Evolutionary conservation across 495 filamentous ascomycete genomes (phyloP).

Genomic region (Annulohypoxylon maeteangense): DNA sequence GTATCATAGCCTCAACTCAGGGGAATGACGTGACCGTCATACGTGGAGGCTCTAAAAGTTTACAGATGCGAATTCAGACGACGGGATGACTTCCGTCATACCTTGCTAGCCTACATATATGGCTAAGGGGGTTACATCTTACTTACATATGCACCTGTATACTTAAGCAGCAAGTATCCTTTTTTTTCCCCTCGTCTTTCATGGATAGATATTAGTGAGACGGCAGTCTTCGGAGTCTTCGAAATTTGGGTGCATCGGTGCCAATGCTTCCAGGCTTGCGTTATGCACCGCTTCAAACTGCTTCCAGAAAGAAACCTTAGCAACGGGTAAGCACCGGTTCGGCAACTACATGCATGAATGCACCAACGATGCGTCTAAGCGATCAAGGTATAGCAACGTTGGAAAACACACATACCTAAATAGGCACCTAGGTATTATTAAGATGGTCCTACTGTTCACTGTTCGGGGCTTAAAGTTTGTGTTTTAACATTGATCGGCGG

Average conservation of each 20-base stretch:
- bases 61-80: conserved; percentile 6
- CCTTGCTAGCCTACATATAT: background rate
- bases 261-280: background rate
- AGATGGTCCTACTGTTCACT: background rate
- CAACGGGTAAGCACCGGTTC: conserved; percentile 2
- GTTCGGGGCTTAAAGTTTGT: background rate
- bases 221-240: background rate
- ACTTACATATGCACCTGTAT: conserved; percentile 6
- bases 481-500: conserved; percentile 1
- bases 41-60: conserved; percentile 15
- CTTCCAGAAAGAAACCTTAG: conserved; percentile 4
- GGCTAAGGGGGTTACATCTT: background rate
- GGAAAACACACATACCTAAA: background rate
- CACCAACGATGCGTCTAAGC: conserved; percentile 12
- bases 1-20: conserved; percentile 5
- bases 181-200: background rate
- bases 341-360: conserved; percentile 9
- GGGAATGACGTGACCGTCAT: conserved; percentile 33
- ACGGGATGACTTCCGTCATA: conserved; percentile 21
- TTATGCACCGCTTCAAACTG: background rate
- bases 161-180: conserved; percentile 7
- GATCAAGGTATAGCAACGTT: background rate
- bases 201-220: background rate
- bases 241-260: background rate
- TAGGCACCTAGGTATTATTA: conserved; percentile 5